Conservation (phyloP, 805 yeast genomes). For the Monosporozyma aerobia region DNA sequence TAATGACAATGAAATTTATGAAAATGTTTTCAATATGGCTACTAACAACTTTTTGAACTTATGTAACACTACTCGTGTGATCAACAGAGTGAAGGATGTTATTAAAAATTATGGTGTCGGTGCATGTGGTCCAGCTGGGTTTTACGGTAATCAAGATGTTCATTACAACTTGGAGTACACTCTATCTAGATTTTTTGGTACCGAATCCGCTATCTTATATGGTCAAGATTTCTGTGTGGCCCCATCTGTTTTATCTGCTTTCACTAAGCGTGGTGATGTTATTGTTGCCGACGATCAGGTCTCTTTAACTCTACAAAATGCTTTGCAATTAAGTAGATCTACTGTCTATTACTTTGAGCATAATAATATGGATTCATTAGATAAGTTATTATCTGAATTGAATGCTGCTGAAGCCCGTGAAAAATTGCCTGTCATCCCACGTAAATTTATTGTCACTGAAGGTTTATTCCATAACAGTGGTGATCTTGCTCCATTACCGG, state of each 20-base stretch:
- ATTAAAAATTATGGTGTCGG: constrained; percentile 83
- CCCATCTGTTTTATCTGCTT: constrained; percentile 84
- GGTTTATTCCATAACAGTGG: constrained; percentile 79
- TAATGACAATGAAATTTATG: constrained; percentile 22
- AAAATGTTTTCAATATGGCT: constrained; percentile 53
- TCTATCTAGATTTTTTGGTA: constrained; percentile 63
- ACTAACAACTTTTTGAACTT: constrained; percentile 65
- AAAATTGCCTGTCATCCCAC: constrained; percentile 54
- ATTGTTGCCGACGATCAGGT: constrained; percentile 79
- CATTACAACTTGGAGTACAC: constrained; percentile 74
- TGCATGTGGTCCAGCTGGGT: constrained; percentile 97
- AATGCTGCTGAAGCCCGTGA: constrained; percentile 53
- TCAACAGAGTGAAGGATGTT: constrained; percentile 44
- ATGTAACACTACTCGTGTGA: constrained; percentile 39
- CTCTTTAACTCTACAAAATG: constrained; percentile 75
- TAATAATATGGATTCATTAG: constrained; percentile 79
- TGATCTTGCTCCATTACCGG: constrained; percentile 62
- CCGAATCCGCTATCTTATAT: constrained; percentile 72
- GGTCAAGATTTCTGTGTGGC: constrained; percentile 90
- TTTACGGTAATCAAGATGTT: constrained; percentile 90
- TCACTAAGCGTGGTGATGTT: constrained; percentile 89
- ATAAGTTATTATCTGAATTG: constrained; percentile 52
- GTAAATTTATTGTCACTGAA: constrained; percentile 88
- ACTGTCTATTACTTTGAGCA: constrained; percentile 68
- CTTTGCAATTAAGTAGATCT: constrained; percentile 77